Percentiles rank a stretch among this genome's conserved stretches.
Conservation (phyloP, 2,329 filamentous ascomycete species). For the Monascus ruber region DNA sequence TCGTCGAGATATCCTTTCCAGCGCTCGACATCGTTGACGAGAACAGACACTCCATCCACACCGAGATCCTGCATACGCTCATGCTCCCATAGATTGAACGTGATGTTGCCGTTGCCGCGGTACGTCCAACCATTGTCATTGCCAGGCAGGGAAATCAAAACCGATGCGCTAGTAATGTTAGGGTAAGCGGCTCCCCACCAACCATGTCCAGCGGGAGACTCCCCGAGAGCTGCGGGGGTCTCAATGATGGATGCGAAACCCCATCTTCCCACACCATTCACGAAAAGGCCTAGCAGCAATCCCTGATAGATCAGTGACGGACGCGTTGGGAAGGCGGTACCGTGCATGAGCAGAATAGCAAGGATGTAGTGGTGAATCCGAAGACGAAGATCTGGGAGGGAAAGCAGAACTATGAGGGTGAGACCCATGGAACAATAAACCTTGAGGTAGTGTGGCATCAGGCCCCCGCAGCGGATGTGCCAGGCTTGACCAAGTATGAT, state of each 20-base stretch:
- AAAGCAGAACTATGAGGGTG: constrained; percentile 58
- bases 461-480: constrained; percentile 74
- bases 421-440: constrained; percentile 61
- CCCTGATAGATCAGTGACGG: constrained; percentile 81
- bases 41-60: constrained; percentile 47
- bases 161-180: constrained; percentile 42
- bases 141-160: constrained; percentile 34
- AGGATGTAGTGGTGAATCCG: constrained; percentile 94
- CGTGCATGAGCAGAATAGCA: constrained; percentile 72
- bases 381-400: constrained; percentile 65
- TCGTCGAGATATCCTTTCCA: constrained; percentile 47
- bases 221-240: constrained; percentile 58
- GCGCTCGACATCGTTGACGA: constrained; percentile 54
- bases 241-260: constrained; percentile 83
- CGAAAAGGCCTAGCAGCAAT: constrained; percentile 76
- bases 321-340: constrained; percentile 78
- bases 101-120: constrained; percentile 35
- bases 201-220: constrained; percentile 33
- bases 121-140: constrained; percentile 14
- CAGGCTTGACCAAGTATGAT: constrained; percentile 69
- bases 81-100: constrained; percentile 32
- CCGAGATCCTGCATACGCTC: constrained; percentile 27
- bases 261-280: constrained; percentile 91
- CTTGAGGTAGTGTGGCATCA: constrained; percentile 64
- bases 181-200: constrained; percentile 34